Percentiles rank a stretch among this genome's conserved stretches.
phyloP scores from a whole-genome alignment of 768 basidiomycete genomes.

The Mycena alexandri region DNA sequence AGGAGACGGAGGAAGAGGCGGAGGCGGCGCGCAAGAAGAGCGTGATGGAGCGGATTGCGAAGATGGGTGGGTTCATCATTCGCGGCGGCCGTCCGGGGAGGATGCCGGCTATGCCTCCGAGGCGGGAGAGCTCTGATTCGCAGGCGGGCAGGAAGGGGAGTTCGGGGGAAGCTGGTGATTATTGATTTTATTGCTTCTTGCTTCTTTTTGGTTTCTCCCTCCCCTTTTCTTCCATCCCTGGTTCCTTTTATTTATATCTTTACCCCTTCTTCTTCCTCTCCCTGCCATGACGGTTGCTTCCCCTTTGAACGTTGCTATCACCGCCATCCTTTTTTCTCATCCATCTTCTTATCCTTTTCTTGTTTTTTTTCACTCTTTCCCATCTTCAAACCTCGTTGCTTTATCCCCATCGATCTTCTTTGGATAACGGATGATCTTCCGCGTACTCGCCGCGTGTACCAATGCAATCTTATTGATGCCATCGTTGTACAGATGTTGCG shows the following conservation, averaged over 20 bases:
- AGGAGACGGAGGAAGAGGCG: slow-evolving; percentile 42
- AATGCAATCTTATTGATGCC: slow-evolving; percentile 31
- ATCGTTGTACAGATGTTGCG: slow-evolving; percentile 26
- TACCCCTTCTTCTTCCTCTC: neutral
- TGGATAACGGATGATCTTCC: no score
- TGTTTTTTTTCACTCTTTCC: no score
- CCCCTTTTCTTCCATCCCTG: no score
- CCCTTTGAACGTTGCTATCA: neutral
- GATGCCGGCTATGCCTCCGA: slow-evolving; percentile 26
- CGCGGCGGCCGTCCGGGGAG: slow-evolving; percentile 49
- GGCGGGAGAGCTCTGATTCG: slow-evolving; percentile 28
- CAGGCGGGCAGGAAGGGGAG: slow-evolving; percentile 34
- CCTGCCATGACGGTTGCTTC: neutral
- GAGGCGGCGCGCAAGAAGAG: slow-evolving; percentile 67
- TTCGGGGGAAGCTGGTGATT: slow-evolving; percentile 51
- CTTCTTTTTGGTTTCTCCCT: slow-evolving; percentile 37
- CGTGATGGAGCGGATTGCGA: slow-evolving; percentile 67
- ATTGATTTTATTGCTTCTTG: slow-evolving; percentile 51
- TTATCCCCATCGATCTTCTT: no score
- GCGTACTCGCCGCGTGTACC: slow-evolving; percentile 6
- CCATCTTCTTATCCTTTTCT: no score
- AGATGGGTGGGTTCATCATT: slow-evolving; percentile 70
- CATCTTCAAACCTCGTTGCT: neutral
- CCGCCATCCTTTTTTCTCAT: neutral
- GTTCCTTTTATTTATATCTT: neutral